Evolutionary conservation across 2,329 filamentous ascomycete genomes (phyloP), one percentile per base, ranked within the genome.

Genomic region (Microdochium bolleyi): DNA sequence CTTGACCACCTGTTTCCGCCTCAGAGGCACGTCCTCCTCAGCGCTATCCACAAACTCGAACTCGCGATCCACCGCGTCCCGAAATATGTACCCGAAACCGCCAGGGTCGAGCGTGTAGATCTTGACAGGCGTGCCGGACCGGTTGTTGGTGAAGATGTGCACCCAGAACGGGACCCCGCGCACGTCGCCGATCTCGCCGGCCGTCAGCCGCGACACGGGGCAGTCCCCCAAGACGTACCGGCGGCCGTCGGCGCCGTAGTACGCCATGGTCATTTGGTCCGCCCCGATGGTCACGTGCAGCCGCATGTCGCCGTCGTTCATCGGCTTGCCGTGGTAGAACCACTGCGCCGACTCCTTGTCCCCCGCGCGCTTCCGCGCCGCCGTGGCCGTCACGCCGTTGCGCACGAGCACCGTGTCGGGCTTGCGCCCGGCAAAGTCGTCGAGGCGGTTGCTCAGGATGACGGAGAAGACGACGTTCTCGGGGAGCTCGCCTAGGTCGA

Each of bases 331-430:
- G 27, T 55, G 54, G 27, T 55, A 53, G 50, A 55, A 53, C 54
- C 54, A 55, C 21, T 34, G 24, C 25, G 54, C 49, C 11, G 48
- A 14, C 22, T 51, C 49, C n/a, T n/a, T n/a, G n/a, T n/a, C n/a
- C 14, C 19, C 41, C 16, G n/a, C n/a, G 41, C 41, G 19, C 41
- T 46, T 46, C 16, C 41, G n/a, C 41, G 54, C 54, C 19, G 54
- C 54, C 25, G 54, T 55, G 14, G 54, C 54, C 24, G 54, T 55
- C 34, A 55, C 54, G n/a, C 54, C 54, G 32, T 55, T 55, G n/a
- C 54, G 51, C 11, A 55, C 54, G 2, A 55, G 46, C 10, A 55
- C 44, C 8, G 54, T 55, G 37, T 25, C 34, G 41, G 38, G 3
- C 38, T 49, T 8, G n/a, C 53, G 49, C 30, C 54, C 54, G 16